phyloP scores from a whole-genome alignment of 164 flowering plant genomes.

The Aristolochia fimbriata region DNA sequence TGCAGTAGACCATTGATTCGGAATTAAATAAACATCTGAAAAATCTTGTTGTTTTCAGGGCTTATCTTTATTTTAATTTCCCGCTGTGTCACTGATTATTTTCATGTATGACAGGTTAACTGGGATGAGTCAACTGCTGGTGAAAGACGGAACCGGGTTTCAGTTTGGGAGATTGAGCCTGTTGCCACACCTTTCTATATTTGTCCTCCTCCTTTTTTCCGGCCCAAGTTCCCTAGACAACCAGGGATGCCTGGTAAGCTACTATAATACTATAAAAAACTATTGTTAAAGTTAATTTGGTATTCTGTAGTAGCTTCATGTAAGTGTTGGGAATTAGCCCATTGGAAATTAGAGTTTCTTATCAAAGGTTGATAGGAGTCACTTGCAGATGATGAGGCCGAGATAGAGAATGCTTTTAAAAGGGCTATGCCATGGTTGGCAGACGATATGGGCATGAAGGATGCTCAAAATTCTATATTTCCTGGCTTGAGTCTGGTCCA shows the following conservation, averaged over 20 bases:
- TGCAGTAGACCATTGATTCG: too few relatives aligned
- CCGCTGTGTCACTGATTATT: conserved; percentile 2
- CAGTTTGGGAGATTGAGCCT: conserved; percentile 95
- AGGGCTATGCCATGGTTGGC: conserved; percentile 94
- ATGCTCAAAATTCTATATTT: conserved; percentile 53
- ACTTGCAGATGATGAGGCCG: conserved; percentile 70
- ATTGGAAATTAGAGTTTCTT: conserved; percentile 1
- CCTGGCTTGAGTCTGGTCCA: conserved; percentile 87
- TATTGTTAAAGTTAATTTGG: background rate
- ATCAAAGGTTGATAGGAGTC: conserved; percentile 12
- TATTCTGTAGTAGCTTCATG: background rate
- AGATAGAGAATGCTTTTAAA: conserved; percentile 67
- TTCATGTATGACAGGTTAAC: conserved; percentile 50
- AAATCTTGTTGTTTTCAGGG: background rate
- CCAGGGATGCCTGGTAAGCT: conserved; percentile 60
- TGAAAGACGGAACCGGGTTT: conserved; percentile 77
- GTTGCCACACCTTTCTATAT: conserved; percentile 85
- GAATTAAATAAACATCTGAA: background rate
- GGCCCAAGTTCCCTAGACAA: conserved; percentile 72
- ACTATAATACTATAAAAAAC: background rate
- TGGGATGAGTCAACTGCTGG: conserved; percentile 99
- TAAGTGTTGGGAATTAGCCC: background rate
- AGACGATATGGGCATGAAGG: conserved; percentile 73
- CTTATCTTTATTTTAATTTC: background rate
- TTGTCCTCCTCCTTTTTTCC: conserved; percentile 92